Evolutionary conservation across 2,329 filamentous ascomycete genomes (phyloP), one percentile per base, ranked within the genome.

Genomic region (Verticillium dahliae): DNA sequence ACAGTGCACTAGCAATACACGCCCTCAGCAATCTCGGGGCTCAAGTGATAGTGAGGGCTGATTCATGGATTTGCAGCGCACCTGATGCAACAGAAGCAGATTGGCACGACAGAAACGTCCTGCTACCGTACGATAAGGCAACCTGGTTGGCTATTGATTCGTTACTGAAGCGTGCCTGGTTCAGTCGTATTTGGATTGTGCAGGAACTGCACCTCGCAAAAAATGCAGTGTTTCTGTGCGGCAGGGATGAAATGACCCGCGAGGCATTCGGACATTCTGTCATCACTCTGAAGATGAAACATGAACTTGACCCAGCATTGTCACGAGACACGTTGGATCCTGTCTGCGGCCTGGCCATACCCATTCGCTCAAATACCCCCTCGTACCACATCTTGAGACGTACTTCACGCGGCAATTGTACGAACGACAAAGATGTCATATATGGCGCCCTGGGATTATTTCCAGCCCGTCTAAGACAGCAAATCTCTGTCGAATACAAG

Each of bases 161-260:
- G 2, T 39, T 61, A 13, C 39, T 61, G 14, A n/a, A 13, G 18
- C 56, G 59, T 5, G 56, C 59, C 9, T 63, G 60, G 59, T 63
- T 61, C 55, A 37, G 18, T 9, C 33, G 62, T 10, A 45, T 58
- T 22, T 63, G 62, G 62, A 60, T 63, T 13, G 11, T 61, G 11
- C 62, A 63, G 15, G 62, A 63, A 35, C 27, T 61, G 1, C 52
- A 54, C 0, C 41, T 60, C 11, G 61, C 58, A 18, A 14, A 6
- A 3, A n/a, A 54, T n/a, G 35, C 15, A 27, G 31, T 54, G n/a
- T 10, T 56, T 62, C 50, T 66, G 15, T 57, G 56, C 34, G 56
- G 56, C 33, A 18, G 13, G 27, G 56, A 57, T 10, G 35, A 37
- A n/a, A 57, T 57, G 39, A 11, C 6, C 6, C 39, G 39, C 13